These are phyloP conservation scores for Termitomyces sp. DNA, from an alignment of 768 basidiomycete genomes.

Conservation along the genomic window DNA sequence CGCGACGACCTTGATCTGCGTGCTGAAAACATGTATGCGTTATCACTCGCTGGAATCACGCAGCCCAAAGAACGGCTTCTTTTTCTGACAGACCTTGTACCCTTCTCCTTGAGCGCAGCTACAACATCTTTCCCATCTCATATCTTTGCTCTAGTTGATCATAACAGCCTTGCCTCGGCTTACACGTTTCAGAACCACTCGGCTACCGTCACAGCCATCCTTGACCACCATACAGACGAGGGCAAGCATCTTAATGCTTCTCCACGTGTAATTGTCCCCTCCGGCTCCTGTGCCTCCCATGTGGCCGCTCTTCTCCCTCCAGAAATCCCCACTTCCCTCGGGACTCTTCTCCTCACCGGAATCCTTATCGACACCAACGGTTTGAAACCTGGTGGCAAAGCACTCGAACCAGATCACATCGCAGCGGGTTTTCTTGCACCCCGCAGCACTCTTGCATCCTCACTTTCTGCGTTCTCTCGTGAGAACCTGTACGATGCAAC, in stretches of 20 bases:
- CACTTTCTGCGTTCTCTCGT: slow-evolving; percentile 16
- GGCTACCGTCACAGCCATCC: slow-evolving; percentile 61
- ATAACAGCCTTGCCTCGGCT: slow-evolving; percentile 59
- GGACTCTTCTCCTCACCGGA: slow-evolving; percentile 72
- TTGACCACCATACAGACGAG: slow-evolving; percentile 95
- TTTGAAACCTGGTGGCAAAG: slow-evolving; percentile 45
- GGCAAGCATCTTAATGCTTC: slow-evolving; percentile 53
- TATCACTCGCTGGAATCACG: slow-evolving; percentile 51
- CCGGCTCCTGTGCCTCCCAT: slow-evolving; percentile 78
- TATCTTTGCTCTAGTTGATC: slow-evolving; percentile 83
- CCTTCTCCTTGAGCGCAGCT: slow-evolving; percentile 12
- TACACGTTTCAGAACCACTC: slow-evolving; percentile 35
- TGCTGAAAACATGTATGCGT: slow-evolving; percentile 80
- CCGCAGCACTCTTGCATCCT: slow-evolving; percentile 37
- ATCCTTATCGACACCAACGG: slow-evolving; percentile 87
- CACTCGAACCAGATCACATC: slow-evolving; percentile 61
- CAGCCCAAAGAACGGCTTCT: slow-evolving; percentile 52
- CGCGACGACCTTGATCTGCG: slow-evolving; percentile 71
- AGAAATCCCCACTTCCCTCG: slow-evolving; percentile 55
- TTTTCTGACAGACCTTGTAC: slow-evolving; percentile 60
- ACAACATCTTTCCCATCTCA: slow-evolving; percentile 40
- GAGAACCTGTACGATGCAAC: slow-evolving; percentile 30
- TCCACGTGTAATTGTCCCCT: slow-evolving; percentile 63
- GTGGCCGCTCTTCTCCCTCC: slow-evolving; percentile 29
- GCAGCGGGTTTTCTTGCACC: slow-evolving; percentile 64